These are phyloP conservation scores for Xylaria sp. DNA, from an alignment of 2,329 filamentous ascomycete species.

Conservation along the genomic window DNA sequence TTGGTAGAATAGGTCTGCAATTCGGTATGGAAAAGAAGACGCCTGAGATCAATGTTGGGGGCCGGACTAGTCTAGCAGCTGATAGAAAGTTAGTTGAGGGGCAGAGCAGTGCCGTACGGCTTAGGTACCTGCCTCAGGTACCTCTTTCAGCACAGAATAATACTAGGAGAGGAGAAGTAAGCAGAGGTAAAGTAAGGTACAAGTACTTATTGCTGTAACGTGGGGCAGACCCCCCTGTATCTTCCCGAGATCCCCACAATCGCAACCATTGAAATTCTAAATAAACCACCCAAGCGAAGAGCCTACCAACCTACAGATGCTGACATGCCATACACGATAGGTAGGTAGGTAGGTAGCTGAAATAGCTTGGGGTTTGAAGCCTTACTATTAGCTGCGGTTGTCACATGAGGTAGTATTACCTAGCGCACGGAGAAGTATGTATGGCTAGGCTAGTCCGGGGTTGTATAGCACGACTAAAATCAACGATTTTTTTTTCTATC, in stretches of 20 bases:
- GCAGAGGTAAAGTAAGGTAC: background rate
- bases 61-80: background rate
- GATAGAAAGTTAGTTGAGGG: constrained; percentile 20
- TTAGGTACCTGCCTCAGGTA: too few relatives aligned
- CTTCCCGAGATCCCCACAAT: constrained; percentile 35
- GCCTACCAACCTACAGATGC: background rate
- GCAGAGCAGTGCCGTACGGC: background rate
- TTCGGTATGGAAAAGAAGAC: background rate
- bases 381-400: constrained; percentile 2
- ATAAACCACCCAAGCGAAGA: constrained; percentile 1
- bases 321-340: background rate
- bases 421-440: background rate
- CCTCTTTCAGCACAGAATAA: too few relatives aligned
- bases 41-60: background rate
- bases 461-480: constrained; percentile 26
- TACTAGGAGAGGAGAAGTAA: too few relatives aligned
- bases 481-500: constrained; percentile 3
- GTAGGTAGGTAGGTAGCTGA: constrained; percentile 4
- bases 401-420: background rate
- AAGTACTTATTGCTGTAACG: too few relatives aligned
- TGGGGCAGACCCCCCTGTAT: constrained; percentile 25
- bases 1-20: background rate
- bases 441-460: background rate
- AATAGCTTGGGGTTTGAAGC: background rate
- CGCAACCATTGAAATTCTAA: constrained; percentile 16